Percentiles rank a stretch among this genome's conserved stretches.
These are phyloP conservation scores for Candida silvicultrix DNA, from an alignment of 805 yeast species.

Conservation along the genomic window DNA sequence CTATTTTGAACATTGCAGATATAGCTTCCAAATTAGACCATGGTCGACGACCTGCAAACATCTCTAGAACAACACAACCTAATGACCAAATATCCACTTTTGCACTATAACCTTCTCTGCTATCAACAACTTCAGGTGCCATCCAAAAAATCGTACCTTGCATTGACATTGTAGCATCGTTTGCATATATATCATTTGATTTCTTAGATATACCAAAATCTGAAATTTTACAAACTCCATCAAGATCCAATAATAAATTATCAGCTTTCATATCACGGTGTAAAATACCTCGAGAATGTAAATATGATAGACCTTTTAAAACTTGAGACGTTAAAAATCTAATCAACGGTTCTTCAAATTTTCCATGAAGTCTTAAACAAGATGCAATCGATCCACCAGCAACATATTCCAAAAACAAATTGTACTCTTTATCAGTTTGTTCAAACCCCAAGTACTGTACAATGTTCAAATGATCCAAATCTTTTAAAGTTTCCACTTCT, in stretches of 20 bases:
- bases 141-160: slow-evolving; percentile 99
- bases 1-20: slow-evolving; percentile 87
- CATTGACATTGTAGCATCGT: slow-evolving; percentile 94
- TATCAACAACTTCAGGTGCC: slow-evolving; percentile 98
- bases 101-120: slow-evolving; percentile 92
- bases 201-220: slow-evolving; percentile 95
- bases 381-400: slow-evolving; percentile 97
- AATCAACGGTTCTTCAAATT: slow-evolving; percentile 74
- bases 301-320: slow-evolving; percentile 75
- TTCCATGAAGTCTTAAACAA: slow-evolving; percentile 74
- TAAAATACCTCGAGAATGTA: slow-evolving; percentile 80
- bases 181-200: slow-evolving; percentile 78
- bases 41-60: slow-evolving; percentile 96
- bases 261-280: slow-evolving; percentile 96
- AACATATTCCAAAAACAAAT: slow-evolving; percentile 88
- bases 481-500: slow-evolving; percentile 91
- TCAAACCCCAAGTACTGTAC: slow-evolving; percentile 97
- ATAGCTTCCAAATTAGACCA: slow-evolving; percentile 96
- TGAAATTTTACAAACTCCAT: slow-evolving; percentile 91
- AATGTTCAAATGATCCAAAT: slow-evolving; percentile 87
- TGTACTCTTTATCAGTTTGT: slow-evolving; percentile 62
- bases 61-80: slow-evolving; percentile 95
- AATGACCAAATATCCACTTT: slow-evolving; percentile 97
- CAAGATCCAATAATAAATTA: slow-evolving; percentile 78
- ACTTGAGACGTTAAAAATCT: slow-evolving; percentile 74